Conservation (phyloP, 257 asterid genomes). For the Ocimum tenuiflorum region DNA sequence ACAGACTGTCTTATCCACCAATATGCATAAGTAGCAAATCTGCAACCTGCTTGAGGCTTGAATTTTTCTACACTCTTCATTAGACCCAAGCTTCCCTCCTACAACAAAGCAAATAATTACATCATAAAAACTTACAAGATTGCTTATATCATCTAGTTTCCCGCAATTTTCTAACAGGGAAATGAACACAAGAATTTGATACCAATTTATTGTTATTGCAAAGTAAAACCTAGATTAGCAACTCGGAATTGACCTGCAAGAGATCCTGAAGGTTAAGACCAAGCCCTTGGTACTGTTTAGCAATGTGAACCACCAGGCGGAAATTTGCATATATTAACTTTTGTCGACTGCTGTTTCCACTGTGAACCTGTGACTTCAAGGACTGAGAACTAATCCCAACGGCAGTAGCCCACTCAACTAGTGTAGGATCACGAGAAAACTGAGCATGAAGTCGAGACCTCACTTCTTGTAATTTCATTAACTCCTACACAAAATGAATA, state of each 20-base stretch:
- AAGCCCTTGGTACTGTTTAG: conserved; percentile 81
- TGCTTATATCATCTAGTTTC: not conserved
- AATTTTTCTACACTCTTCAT: conserved; percentile 93
- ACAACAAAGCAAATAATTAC: conserved; percentile 24
- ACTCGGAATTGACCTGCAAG: conserved; percentile 55
- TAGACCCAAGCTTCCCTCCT: conserved; percentile 94
- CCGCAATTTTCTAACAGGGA: conserved; percentile 1
- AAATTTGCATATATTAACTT: conserved; percentile 78
- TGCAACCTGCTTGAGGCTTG: conserved; percentile 77
- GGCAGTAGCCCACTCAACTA: conserved; percentile 79
- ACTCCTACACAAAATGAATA: conserved; percentile 37
- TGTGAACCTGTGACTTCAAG: conserved; percentile 49
- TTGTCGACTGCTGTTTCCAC: conserved; percentile 62
- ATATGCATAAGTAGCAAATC: conserved; percentile 86
- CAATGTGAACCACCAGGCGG: conserved; percentile 88
- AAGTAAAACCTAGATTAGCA: conserved; percentile 10
- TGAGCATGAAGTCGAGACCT: conserved; percentile 44
- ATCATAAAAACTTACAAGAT: not conserved
- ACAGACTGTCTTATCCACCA: conserved; percentile 92
- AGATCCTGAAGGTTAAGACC: conserved; percentile 83
- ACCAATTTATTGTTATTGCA: not conserved
- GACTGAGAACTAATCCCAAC: conserved; percentile 49
- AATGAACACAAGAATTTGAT: not conserved
- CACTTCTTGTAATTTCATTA: conserved; percentile 56
- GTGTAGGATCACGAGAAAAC: conserved; percentile 68